Evolutionary conservation across 352 stramenopile species (phyloP).

Genomic region (Poterioochromonas sp.): DNA sequence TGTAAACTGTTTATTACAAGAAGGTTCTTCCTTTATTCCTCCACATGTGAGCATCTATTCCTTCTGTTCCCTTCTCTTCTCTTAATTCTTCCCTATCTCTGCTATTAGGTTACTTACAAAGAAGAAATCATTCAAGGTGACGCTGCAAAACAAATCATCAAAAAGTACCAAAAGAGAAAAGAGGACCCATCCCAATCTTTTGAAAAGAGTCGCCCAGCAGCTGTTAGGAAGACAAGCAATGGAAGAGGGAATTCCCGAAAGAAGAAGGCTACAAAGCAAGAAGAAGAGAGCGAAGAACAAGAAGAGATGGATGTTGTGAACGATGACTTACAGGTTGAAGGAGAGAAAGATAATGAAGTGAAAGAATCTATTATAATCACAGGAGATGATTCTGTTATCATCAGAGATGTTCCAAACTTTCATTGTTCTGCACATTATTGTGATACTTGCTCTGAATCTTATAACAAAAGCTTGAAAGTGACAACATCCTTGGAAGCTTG

Average conservation of each 20-base stretch:
- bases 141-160: background rate
- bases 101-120: background rate
- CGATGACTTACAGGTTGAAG: background rate
- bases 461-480: background rate
- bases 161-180: background rate
- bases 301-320: background rate
- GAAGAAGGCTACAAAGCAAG: background rate
- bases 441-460: slow-evolving; percentile 39
- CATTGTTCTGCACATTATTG: slow-evolving; percentile 38
- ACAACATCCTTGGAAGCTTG: slow-evolving; percentile 27
- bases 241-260: background rate
- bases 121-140: background rate
- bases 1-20: background rate
- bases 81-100: background rate
- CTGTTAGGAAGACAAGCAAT: background rate
- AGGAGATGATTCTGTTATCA: background rate
- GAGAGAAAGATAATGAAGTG: background rate
- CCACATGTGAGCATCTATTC: background rate
- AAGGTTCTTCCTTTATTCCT: background rate
- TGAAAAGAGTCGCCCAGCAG: too few species aligned
- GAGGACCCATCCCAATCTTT: too few species aligned
- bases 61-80: background rate
- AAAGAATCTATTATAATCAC: background rate
- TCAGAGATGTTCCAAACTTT: slow-evolving; percentile 4
- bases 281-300: background rate